These are phyloP conservation scores for Exophiala oligosperma DNA, from an alignment of 2,329 filamentous ascomycete genomes.

Conservation along the genomic window DNA sequence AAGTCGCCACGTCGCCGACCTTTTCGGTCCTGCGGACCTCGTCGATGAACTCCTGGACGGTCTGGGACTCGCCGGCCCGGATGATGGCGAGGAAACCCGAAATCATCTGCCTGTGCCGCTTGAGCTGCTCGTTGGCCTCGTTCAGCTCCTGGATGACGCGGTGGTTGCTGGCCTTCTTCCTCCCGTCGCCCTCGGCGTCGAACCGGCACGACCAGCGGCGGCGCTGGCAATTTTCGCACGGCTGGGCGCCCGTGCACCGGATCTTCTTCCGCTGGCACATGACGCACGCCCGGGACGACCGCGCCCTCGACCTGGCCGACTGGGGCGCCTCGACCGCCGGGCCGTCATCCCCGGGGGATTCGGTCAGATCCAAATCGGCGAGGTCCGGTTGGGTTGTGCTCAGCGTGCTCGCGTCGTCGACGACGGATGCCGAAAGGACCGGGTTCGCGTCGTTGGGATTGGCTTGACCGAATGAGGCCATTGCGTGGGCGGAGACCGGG, in stretches of 20 bases:
- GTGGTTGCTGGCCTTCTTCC: not conserved
- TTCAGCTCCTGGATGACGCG: not conserved
- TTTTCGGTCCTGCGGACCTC: not conserved
- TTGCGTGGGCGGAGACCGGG: too few relatives aligned
- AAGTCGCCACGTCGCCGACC: not conserved
- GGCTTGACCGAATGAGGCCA: too few relatives aligned
- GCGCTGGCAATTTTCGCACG: not conserved
- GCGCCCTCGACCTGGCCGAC: not conserved
- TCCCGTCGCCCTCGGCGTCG: not conserved
- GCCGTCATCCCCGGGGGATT: too few relatives aligned
- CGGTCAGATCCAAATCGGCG: too few relatives aligned
- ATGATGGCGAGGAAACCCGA: not conserved
- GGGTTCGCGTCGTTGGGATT: too few relatives aligned
- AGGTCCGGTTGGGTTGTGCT: too few relatives aligned
- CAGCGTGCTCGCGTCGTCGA: too few relatives aligned
- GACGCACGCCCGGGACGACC: not conserved
- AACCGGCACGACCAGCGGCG: not conserved
- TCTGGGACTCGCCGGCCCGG: not conserved
- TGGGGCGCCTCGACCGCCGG: not conserved
- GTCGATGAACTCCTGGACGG: not conserved
- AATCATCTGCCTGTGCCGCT: not conserved
- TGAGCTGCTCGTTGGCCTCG: not conserved
- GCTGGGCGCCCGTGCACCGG: not conserved
- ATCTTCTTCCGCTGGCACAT: constrained; percentile 2
- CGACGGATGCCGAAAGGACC: too few relatives aligned